Evolutionary conservation across 352 stramenopile species (phyloP).

Genomic region (Pythium coloratum): DNA sequence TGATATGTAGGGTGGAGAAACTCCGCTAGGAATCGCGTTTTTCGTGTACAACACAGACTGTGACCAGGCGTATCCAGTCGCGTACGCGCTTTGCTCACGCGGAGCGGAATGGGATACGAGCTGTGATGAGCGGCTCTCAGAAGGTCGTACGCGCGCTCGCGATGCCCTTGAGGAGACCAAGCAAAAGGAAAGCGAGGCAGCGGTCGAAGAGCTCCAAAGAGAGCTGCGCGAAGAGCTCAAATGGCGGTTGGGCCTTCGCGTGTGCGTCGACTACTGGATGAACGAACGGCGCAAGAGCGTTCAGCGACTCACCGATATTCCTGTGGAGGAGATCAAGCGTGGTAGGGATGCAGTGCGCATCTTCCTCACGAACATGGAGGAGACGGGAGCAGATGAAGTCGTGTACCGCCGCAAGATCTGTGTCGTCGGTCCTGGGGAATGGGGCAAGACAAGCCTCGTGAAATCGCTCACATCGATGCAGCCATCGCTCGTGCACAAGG

Average conservation of each 20-base stretch:
- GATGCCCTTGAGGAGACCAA: neutral
- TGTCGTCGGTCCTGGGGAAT: slow-evolving; percentile 32
- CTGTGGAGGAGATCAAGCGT: slow-evolving; percentile 24
- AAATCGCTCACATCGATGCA: slow-evolving; percentile 29
- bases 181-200: neutral
- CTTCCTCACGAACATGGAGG: slow-evolving; percentile 22
- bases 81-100: slow-evolving; percentile 8
- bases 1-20: neutral
- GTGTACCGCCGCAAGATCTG: slow-evolving; percentile 35
- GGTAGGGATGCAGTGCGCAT: slow-evolving; percentile 17
- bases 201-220: slow-evolving; percentile 5
- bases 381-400: slow-evolving; percentile 1
- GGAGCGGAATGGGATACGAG: slow-evolving; percentile 21
- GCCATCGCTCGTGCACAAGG: slow-evolving; percentile 20
- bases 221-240: slow-evolving; percentile 15
- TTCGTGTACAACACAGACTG: slow-evolving; percentile 20
- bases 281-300: slow-evolving; percentile 5
- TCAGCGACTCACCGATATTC: slow-evolving; percentile 14
- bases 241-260: slow-evolving; percentile 18
- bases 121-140: slow-evolving; percentile 14
- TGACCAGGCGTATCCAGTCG: slow-evolving; percentile 18
- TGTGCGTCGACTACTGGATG: slow-evolving; percentile 16
- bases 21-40: slow-evolving; percentile 15
- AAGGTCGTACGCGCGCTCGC: slow-evolving; percentile 3
- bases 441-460: slow-evolving; percentile 41